Evolutionary conservation across 2,329 filamentous ascomycete genomes (phyloP).

Genomic region (Neocucurbitaria cava): DNA sequence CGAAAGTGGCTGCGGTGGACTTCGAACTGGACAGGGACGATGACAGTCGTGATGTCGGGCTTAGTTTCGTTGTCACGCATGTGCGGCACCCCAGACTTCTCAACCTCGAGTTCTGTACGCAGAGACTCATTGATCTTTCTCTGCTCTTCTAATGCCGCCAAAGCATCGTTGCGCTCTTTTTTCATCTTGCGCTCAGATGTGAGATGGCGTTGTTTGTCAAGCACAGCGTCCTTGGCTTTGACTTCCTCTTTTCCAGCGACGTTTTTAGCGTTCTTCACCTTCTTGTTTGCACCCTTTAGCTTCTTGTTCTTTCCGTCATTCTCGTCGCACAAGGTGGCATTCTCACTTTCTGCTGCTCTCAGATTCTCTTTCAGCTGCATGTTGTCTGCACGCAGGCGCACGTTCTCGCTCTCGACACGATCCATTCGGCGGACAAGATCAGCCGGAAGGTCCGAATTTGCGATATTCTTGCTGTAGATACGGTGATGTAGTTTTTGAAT

Average conservation of each 20-base stretch:
- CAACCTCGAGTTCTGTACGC: conserved; percentile 15
- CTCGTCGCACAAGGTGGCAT: conserved; percentile 5
- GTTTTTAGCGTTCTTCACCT: conserved; percentile 23
- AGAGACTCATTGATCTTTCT: conserved; percentile 18
- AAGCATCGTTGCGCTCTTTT: conserved; percentile 20
- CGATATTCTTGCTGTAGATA: no score
- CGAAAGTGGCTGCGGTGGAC: conserved; percentile 19
- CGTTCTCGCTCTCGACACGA: conserved; percentile 15
- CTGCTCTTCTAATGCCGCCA: conserved; percentile 12
- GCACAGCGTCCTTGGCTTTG: conserved; percentile 23
- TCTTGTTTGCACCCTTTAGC: conserved; percentile 25
- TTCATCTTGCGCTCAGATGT: conserved; percentile 22
- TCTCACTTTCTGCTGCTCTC: conserved; percentile 12
- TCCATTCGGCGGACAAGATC: conserved; percentile 16
- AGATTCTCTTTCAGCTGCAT: conserved; percentile 11
- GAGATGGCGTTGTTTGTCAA: conserved; percentile 17
- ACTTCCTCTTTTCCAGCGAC: conserved; percentile 18
- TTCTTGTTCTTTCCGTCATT: conserved; percentile 19
- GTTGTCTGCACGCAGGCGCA: conserved; percentile 16
- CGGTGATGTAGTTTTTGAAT: no score
- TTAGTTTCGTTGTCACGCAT: conserved; percentile 14
- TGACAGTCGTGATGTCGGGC: conserved; percentile 12
- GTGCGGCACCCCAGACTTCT: conserved; percentile 19
- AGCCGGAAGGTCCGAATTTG: background rate
- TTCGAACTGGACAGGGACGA: conserved; percentile 17